phyloP scores from a whole-genome alignment of 1,284 basidiomycete genomes.

The Pseudozyma tsukubaensis region DNA sequence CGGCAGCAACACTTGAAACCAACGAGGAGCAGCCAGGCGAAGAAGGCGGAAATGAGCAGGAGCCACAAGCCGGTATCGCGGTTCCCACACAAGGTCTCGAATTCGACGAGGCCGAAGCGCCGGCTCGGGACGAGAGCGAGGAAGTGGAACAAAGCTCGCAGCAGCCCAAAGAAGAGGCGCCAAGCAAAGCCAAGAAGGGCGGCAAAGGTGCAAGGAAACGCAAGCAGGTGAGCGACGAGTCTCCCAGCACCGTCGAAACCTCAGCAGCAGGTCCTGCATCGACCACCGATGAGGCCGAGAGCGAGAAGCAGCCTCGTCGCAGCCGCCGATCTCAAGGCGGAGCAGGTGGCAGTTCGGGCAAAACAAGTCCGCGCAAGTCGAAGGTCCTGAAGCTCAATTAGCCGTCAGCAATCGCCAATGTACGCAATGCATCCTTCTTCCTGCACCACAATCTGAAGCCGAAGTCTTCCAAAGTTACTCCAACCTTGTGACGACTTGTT shows the following conservation, averaged over 20 bases:
- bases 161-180: not conserved
- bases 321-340: slow-evolving; percentile 34
- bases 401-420: not conserved
- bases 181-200: slow-evolving; percentile 6
- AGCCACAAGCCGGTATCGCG: not conserved
- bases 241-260: slow-evolving; percentile 3
- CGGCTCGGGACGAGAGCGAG: slow-evolving; percentile 5
- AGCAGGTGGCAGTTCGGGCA: slow-evolving; percentile 18
- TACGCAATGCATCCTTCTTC: not conserved
- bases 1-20: not conserved
- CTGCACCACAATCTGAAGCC: slow-evolving; percentile 1
- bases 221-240: slow-evolving; percentile 14
- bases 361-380: slow-evolving; percentile 30
- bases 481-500: not conserved
- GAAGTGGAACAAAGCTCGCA: not conserved
- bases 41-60: slow-evolving; percentile 7
- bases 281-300: slow-evolving; percentile 9
- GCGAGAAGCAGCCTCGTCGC: slow-evolving; percentile 26
- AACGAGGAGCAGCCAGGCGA: not conserved
- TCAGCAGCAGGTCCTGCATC: slow-evolving; percentile 5
- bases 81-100: slow-evolving; percentile 1
- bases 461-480: not conserved
- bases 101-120: slow-evolving; percentile 5
- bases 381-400: slow-evolving; percentile 43
- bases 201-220: slow-evolving; percentile 20